phyloP scores from a whole-genome alignment of 1,139 yeast species.

The Yarrowia galli region DNA sequence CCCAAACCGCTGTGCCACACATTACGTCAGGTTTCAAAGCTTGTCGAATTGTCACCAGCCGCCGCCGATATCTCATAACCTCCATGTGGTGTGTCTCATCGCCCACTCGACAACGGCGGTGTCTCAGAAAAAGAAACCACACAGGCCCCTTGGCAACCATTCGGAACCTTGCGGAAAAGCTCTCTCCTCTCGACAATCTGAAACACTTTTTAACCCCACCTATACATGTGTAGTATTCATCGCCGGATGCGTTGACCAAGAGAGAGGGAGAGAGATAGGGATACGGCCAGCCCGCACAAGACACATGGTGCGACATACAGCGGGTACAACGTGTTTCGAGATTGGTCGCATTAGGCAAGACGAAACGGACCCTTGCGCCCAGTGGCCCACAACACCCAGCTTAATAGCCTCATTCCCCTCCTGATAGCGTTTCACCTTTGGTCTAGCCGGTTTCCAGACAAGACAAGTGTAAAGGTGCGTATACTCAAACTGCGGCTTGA shows the following conservation, averaged over 20 bases:
- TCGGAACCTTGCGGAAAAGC: not conserved
- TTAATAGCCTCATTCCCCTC: not conserved
- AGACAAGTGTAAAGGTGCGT: too few species aligned
- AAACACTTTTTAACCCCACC: constrained; percentile 8
- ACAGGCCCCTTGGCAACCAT: constrained; percentile 11
- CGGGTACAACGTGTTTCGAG: not conserved
- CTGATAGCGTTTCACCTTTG: not conserved
- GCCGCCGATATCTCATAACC: not conserved
- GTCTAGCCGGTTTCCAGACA: not conserved
- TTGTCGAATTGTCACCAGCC: too few species aligned
- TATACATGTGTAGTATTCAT: not conserved
- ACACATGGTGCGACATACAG: not conserved
- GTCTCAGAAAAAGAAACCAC: constrained; percentile 18
- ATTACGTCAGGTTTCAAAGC: too few species aligned
- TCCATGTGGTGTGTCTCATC: constrained; percentile 4
- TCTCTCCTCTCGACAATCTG: constrained; percentile 4
- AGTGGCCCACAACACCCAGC: not conserved
- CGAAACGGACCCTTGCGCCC: constrained; percentile 5
- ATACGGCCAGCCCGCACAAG: not conserved
- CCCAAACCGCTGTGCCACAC: too few species aligned
- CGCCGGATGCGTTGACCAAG: constrained; percentile 14
- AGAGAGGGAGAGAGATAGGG: not conserved
- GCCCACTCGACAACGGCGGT: constrained; percentile 4
- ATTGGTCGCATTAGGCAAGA: not conserved
- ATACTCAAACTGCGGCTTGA: constrained; percentile 1